Percentiles rank a stretch among this genome's conserved stretches.
These are phyloP conservation scores for Irineochytrium annulatum DNA, from an alignment of 192 early-diverging fungal species.

Conservation along the genomic window DNA sequence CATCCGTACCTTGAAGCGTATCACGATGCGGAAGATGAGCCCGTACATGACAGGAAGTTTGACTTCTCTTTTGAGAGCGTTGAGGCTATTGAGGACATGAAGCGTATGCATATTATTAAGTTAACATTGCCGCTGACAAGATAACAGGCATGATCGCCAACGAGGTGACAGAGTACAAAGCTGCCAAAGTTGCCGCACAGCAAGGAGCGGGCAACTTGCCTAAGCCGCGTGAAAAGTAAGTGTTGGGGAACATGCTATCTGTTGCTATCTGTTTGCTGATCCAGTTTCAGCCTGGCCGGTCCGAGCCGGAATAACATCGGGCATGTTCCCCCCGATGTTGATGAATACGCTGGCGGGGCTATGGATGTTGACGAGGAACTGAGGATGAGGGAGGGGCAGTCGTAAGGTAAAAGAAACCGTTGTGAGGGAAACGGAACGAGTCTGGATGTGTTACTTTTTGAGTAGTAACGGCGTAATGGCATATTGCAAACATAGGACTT, in stretches of 20 bases:
- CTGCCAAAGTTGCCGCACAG: constrained; percentile 4
- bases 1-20: constrained; percentile 87
- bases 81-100: constrained; percentile 49
- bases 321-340: constrained; percentile 34
- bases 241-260: not conserved
- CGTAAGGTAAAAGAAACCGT: not conserved
- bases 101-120: constrained; percentile 24
- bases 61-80: constrained; percentile 50
- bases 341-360: constrained; percentile 40
- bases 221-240: constrained; percentile 5
- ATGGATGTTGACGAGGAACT: constrained; percentile 55
- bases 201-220: constrained; percentile 3
- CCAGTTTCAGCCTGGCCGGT: constrained; percentile 30
- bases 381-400: constrained; percentile 26
- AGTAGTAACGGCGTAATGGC: no score
- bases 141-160: constrained; percentile 32
- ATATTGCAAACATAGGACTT: no score
- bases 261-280: not conserved
- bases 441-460: no score
- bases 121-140: not conserved
- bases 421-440: no score
- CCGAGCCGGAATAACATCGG: constrained; percentile 31
- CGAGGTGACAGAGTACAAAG: constrained; percentile 30
- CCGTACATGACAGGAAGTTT: constrained; percentile 37
- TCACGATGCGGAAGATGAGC: constrained; percentile 69